These are phyloP conservation scores for Diaporthe vaccinii DNA, from an alignment of 2,329 filamentous ascomycete species.

Conservation along the genomic window DNA sequence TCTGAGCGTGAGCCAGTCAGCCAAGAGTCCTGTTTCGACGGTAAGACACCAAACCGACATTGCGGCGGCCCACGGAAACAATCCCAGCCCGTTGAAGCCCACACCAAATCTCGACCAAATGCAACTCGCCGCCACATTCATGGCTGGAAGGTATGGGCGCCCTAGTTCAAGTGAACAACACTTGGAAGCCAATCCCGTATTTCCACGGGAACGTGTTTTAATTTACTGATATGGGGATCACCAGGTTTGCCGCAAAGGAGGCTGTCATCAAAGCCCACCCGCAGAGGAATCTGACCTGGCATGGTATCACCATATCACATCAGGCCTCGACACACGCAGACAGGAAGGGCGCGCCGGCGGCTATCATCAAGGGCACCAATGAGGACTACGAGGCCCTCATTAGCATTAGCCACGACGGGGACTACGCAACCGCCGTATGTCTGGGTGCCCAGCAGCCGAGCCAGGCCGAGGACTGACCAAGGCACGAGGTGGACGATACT, in stretches of 20 bases:
- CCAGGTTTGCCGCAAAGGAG: slow-evolving; percentile 80
- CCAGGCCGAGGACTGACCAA: slow-evolving; percentile 8
- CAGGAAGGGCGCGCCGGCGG: slow-evolving; percentile 28
- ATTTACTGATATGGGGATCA: background rate
- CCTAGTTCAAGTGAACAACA: background rate
- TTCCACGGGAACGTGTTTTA: background rate
- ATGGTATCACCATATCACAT: slow-evolving; percentile 66
- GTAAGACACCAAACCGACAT: background rate
- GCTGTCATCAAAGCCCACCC: slow-evolving; percentile 80
- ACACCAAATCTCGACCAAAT: slow-evolving; percentile 44
- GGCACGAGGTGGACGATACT: background rate
- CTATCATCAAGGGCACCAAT: slow-evolving; percentile 43
- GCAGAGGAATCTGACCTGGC: slow-evolving; percentile 70
- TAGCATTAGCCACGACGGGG: slow-evolving; percentile 89
- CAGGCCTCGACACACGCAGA: slow-evolving; percentile 31
- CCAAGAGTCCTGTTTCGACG: background rate
- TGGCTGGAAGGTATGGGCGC: slow-evolving; percentile 59
- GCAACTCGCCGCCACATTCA: slow-evolving; percentile 56
- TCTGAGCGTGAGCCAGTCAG: no score
- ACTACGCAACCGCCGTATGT: slow-evolving; percentile 82
- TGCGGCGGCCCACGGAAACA: background rate
- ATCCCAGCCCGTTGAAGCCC: background rate
- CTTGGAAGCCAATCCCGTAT: background rate
- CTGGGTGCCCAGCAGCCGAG: slow-evolving; percentile 55
- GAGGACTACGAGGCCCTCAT: slow-evolving; percentile 68